Conservation (phyloP, 306 rosid species). For the Inga leiocalycina region DNA sequence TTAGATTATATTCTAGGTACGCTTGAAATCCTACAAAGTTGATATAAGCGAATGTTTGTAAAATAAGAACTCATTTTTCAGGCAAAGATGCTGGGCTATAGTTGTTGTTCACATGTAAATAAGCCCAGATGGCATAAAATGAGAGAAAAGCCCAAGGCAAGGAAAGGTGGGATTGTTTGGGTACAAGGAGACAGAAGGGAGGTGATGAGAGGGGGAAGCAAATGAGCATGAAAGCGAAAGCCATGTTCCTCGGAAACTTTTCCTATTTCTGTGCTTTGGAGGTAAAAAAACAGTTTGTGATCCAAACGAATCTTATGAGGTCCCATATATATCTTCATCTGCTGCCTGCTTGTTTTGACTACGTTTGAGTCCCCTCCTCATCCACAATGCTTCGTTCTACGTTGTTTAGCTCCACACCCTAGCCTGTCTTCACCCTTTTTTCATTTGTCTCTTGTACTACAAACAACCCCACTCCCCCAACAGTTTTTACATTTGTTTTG, state of each 20-base stretch:
- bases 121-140: not conserved
- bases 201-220: not conserved
- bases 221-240: not conserved
- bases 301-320: constrained; percentile 55
- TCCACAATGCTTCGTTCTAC: constrained; percentile 5
- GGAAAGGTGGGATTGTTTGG: constrained; percentile 36
- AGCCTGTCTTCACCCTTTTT: not conserved
- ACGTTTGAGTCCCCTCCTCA: constrained; percentile 21
- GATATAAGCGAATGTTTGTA: not conserved
- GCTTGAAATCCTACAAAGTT: not conserved
- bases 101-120: not conserved
- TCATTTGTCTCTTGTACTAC: not conserved
- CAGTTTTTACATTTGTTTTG: not conserved
- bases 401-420: not conserved
- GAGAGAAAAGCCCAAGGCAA: constrained; percentile 19
- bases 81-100: not conserved
- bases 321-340: constrained; percentile 34
- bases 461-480: not conserved
- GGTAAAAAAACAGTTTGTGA: constrained; percentile 30
- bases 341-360: not conserved
- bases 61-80: not conserved
- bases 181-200: constrained; percentile 42
- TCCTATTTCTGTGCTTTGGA: constrained; percentile 31
- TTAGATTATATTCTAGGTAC: no score
- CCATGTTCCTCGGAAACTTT: constrained; percentile 48